A percentile compares a stretch with the other conserved stretches of the same genome.
Evolutionary conservation across 202 grass and related monocot genomes (phyloP).

Genomic region (Carex arenaria): DNA sequence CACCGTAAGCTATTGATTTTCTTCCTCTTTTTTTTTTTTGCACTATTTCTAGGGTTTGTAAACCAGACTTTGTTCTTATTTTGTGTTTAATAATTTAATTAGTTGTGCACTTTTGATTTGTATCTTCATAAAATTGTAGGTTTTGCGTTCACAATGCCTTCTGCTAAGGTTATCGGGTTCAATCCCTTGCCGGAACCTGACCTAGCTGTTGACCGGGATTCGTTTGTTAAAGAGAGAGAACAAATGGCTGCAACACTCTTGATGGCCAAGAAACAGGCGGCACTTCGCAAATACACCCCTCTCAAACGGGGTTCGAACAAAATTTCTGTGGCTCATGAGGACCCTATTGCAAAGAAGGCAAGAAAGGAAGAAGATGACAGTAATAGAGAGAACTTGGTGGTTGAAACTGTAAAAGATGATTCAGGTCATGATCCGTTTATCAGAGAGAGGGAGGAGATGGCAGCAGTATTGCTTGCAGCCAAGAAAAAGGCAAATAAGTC

Average conservation of each 20-base stretch:
- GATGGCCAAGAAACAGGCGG: constrained; percentile 19
- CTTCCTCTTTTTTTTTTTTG: too few relatives aligned
- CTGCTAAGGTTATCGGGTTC: neutral
- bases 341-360: neutral
- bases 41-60: too few relatives aligned
- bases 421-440: neutral
- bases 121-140: neutral
- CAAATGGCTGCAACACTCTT: constrained; percentile 11
- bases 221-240: constrained; percentile 19
- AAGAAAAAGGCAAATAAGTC: constrained; percentile 6
- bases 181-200: neutral
- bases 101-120: neutral
- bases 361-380: constrained; percentile 5
- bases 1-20: too few relatives aligned
- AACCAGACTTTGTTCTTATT: too few relatives aligned
- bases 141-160: neutral
- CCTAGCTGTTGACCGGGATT: neutral
- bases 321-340: neutral
- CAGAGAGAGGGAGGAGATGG: constrained; percentile 17
- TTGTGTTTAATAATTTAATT: neutral
- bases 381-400: neutral
- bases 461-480: constrained; percentile 9
- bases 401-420: constrained; percentile 3
- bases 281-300: constrained; percentile 2
- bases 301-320: constrained; percentile 4